Evolutionary conservation across 2,329 filamentous ascomycete species (phyloP).

Genomic region (Pseudodiploospora longispora): DNA sequence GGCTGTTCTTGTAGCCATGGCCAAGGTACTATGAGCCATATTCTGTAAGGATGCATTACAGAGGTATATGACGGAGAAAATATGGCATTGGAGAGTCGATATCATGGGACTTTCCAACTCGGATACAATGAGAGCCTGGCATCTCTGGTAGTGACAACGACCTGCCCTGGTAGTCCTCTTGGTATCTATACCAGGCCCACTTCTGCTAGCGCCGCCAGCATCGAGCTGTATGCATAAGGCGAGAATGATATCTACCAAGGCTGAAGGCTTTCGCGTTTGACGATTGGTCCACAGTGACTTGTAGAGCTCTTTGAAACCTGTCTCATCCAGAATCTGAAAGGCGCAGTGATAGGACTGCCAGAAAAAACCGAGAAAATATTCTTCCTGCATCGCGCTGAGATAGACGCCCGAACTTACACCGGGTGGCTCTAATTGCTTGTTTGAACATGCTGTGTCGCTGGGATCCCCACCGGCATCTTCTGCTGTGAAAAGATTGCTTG

Average conservation of each 20-base stretch:
- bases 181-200: neutral
- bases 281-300: conserved; percentile 29
- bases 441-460: too few relatives aligned
- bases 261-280: conserved; percentile 31
- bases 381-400: conserved; percentile 33
- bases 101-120: conserved; percentile 40
- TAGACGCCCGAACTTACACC: neutral
- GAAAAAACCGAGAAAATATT: conserved; percentile 37
- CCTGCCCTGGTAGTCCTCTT: conserved; percentile 35
- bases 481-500: neutral
- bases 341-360: conserved; percentile 37
- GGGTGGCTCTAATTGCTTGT: neutral
- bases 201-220: conserved; percentile 9
- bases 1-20: conserved; percentile 34
- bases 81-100: conserved; percentile 39
- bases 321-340: conserved; percentile 33
- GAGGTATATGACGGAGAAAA: conserved; percentile 37
- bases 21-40: conserved; percentile 33
- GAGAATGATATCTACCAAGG: conserved; percentile 44
- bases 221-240: conserved; percentile 44
- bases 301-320: conserved; percentile 35
- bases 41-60: conserved; percentile 41
- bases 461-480: too few relatives aligned
- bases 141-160: conserved; percentile 38
- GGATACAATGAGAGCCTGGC: conserved; percentile 32